Evolutionary conservation across 2,329 filamentous ascomycete genomes (phyloP), one percentile per base, ranked within the genome.

Genomic region (Alternaria rosae): DNA sequence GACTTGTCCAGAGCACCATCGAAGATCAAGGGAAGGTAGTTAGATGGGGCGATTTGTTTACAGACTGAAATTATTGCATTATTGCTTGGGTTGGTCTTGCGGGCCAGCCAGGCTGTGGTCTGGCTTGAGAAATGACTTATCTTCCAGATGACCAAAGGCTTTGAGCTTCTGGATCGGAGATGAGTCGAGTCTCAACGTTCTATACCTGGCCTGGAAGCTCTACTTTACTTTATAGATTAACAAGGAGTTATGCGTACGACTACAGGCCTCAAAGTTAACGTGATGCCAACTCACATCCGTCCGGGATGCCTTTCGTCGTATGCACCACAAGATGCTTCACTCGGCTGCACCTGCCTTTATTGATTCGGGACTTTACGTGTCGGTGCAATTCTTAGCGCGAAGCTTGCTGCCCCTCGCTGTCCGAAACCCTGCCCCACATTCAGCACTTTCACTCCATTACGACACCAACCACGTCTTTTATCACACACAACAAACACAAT

Each of bases 401-500:
- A 47, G 43, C 57, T 59, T 58, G 56, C 47, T 62, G 51, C 61
- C 61, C 61, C 67, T 66, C 67, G 57, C 38, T 60, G 44, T 54
- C 62, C 55, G 66, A 61, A 66, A 68, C 64, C 62, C 63, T 65
- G 62, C 60, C 61, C 67, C 64, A 64, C 68, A 59, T 60, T 57
- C 26, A 58, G 61, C 58, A 64, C 62, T 51, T 69, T 64, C 54
- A 65, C 57, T 59, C 51, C 57, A 53, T 47, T 54, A 57, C 61
- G 59, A 67, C 64, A 64, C 55, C 68, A 70, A 66, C 65, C 59
- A 45, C 42, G 25, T 32, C 41, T 30, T 50, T 62, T 52, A 45
- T 54, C 23, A 54, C 41, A 55, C 51, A n/a, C 44, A 44, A 65
- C 30, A 60, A 45, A 57, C 51, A 83, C 75, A 76, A 97, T 97